Evolutionary conservation across 73 alveolate genomes (phyloP).

Genomic region (Paramecium sonneborni): DNA sequence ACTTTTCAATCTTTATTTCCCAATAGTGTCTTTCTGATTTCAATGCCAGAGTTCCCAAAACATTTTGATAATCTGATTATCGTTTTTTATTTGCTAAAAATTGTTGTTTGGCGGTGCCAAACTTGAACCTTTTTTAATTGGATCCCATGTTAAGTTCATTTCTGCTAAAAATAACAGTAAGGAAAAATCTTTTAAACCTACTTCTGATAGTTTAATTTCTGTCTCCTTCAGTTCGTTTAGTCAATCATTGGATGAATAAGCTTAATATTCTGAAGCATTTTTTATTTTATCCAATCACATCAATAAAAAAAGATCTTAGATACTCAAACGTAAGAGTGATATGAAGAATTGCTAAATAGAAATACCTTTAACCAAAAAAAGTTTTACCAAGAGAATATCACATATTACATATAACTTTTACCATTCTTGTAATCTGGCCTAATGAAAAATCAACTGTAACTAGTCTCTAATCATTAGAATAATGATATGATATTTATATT

Average conservation of each 20-base stretch:
- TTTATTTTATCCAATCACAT: conserved; percentile 20
- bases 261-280: conserved; percentile 40
- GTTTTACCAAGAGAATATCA: conserved; percentile 5
- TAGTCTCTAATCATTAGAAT: conserved; percentile 10
- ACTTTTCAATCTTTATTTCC: conserved; percentile 66
- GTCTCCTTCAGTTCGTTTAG: conserved; percentile 2
- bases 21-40: conserved; percentile 63
- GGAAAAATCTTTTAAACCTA: not conserved
- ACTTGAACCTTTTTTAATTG: conserved; percentile 34
- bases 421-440: not conserved
- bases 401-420: conserved; percentile 26
- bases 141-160: conserved; percentile 61
- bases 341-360: not conserved
- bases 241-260: conserved; percentile 16
- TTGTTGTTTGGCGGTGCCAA: conserved; percentile 32
- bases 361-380: conserved; percentile 20
- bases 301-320: not conserved
- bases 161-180: conserved; percentile 15
- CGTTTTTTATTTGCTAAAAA: conserved; percentile 56
- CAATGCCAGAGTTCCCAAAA: conserved; percentile 53
- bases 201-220: not conserved
- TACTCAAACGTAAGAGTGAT: not conserved
- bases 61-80: conserved; percentile 66
- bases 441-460: not conserved
- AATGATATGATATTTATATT: not conserved